Base-by-base conservation (phyloP, 1,284 basidiomycete species). In the Amylostereum chailletii region DNA sequence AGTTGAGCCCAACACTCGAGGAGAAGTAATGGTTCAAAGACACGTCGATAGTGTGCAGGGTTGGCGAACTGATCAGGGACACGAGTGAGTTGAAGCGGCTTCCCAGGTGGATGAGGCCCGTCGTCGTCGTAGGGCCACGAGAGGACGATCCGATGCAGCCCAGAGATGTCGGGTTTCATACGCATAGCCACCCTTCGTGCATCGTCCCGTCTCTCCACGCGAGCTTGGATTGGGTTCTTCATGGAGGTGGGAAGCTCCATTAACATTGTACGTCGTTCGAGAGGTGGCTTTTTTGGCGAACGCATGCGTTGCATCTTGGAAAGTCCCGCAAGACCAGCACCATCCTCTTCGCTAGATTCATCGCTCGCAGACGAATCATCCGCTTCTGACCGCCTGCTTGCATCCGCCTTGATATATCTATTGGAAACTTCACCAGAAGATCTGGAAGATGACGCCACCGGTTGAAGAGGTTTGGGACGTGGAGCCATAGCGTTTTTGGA, bases 1-100 rank as follows among this genome's bases (percentile, higher is more conserved):
- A 98, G 77, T 60, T 97, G 92, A 32, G 88, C 82, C 94, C 96
- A 98, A 55, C 90, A 86, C 67, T 99, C 96, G 52, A 91, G 74
- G 33, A 94, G 69, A 29, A 98, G 72, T n/a, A 99, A 73, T 1
- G 96, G 93, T 57, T 92, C 82, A 61, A 96, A 93, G 30, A 86
- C 72, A 30, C 71, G 70, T 39, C 80, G 75, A 65, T 96, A 99
- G 33, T 93, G 78, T 3, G 71, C 63, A 47, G 83, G 77, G 51
- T 79, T 75, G 2, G 59, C 58, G 62, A 97, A 98, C 5, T 65
- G 69, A 45, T 81, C 76, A 0, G 88, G 87, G 3, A 95, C 75
- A 3, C 64, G 66, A 5, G 59, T 54, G 32, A 75, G 59, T 5
- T 62, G 56, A 10, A 65, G 57, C 32, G 63, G 65, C 3, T 65